Base-by-base conservation (phyloP, 2,329 filamentous ascomycete genomes). In the Aspergillus ibericus region DNA sequence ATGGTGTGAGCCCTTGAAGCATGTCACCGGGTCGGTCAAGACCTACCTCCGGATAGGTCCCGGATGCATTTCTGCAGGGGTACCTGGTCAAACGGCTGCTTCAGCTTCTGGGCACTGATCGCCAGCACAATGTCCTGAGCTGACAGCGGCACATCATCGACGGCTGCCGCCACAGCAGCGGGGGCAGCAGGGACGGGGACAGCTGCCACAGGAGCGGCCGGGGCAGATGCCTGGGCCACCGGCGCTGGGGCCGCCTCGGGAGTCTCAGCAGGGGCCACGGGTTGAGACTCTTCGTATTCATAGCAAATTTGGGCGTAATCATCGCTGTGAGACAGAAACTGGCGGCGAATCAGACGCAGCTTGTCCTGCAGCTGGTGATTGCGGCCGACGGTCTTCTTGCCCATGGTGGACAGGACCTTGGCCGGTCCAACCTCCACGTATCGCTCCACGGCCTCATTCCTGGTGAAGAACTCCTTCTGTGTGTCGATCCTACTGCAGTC, bases 91-190 rank as follows among this genome's bases (percentile, higher is more conserved):
- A 36, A 47, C 25, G 54, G 40, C 46, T 35, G 40, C 34, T 48
- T 47, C 42, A 56, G 46, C 46, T 56, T 56, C n/a, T 48, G 54
- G 3, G 54, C 54, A 32, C 16, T 42, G 32, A 56, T 22, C 7
- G 54, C 54, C 46, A 47, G 20, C 15, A 56, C 40, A 34, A 56
- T 56, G 18, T 16, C 35, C 9, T 51, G 16, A 1, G 54, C 46
- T 8, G 54, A 50, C 35, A 51, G 2, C 22, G 46, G 25, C 22
- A 18, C n/a, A 10, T 56, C 54, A 16, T 46, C 35, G 0, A 56
- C 46, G 0, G 46, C 22, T 5, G 12, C 34, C 6, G 49, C 36
- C 10, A 15, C 42, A 7, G 15, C 13, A 8, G 22, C 25, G 15
- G 36, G 42, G n/a, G 42, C 42, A 8, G 22, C 42, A 0, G 13